A percentile compares a stretch with the other conserved stretches of the same genome.
phyloP scores from a whole-genome alignment of 2,329 filamentous ascomycete species.

The Didymella glomerata region DNA sequence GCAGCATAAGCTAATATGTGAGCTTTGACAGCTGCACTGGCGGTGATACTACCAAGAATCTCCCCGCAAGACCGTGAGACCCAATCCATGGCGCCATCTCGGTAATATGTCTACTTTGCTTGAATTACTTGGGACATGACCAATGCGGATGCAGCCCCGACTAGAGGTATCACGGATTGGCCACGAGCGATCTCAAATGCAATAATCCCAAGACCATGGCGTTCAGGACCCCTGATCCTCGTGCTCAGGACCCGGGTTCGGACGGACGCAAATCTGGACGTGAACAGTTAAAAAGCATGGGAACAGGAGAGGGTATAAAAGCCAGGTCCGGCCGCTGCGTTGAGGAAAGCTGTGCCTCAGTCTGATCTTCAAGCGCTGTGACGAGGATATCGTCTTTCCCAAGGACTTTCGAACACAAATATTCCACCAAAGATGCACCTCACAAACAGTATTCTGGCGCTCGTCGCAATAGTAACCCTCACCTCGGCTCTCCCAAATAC shows the following conservation, averaged over 20 bases:
- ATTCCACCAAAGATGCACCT: conserved; percentile 4
- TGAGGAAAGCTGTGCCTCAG: neutral
- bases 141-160: neutral
- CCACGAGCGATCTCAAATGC: neutral
- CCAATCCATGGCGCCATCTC: conserved; percentile 7
- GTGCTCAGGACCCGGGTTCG: neutral
- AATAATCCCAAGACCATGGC: no score
- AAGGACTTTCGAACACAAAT: neutral
- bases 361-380: neutral
- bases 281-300: neutral
- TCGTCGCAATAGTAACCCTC: conserved; percentile 13
- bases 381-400: no score
- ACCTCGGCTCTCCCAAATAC: conserved; percentile 16
- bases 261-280: neutral
- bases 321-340: neutral
- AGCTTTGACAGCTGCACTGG: neutral
- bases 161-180: neutral
- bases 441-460: neutral
- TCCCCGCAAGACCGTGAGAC: neutral
- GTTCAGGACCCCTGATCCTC: neutral
- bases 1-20: neutral
- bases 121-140: conserved; percentile 1
- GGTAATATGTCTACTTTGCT: conserved; percentile 9
- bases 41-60: conserved; percentile 1
- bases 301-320: conserved; percentile 4